Percentiles rank a stretch among this genome's conserved stretches.
Evolutionary conservation across 306 rosid genomes (phyloP).

Genomic region (Quercus berberidifolia): DNA sequence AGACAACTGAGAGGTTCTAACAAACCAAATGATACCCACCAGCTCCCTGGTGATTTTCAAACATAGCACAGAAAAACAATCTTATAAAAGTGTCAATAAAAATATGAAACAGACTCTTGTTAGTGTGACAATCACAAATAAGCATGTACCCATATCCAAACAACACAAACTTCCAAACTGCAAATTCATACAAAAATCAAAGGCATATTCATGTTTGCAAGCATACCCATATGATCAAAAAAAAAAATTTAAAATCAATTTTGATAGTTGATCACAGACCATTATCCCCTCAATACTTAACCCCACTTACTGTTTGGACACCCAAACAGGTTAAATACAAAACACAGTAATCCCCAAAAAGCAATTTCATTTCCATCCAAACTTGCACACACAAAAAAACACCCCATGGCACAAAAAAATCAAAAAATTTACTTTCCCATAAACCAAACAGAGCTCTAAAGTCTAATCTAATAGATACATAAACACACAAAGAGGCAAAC

Average conservation of each 20-base stretch:
- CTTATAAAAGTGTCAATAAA: not conserved
- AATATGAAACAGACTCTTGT: not conserved
- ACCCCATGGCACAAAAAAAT: not conserved
- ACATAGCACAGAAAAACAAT: not conserved
- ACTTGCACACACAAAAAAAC: not conserved
- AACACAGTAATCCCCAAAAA: not conserved
- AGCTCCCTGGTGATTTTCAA: not conserved
- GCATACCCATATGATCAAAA: not conserved
- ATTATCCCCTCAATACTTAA: not conserved
- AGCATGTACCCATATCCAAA: not conserved
- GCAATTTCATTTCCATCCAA: too few relatives aligned
- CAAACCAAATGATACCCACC: not conserved
- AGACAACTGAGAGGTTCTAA: not conserved
- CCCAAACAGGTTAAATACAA: too few relatives aligned
- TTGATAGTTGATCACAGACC: not conserved
- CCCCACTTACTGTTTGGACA: too few relatives aligned
- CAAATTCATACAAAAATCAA: not conserved
- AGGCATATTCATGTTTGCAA: not conserved
- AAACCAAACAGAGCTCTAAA: not conserved
- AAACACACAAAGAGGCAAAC: not conserved
- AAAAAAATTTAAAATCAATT: not conserved
- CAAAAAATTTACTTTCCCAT: conserved; percentile 8
- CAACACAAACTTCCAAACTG: not conserved
- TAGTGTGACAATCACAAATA: not conserved
- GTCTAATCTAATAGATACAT: not conserved